Base-by-base conservation (phyloP, 257 asterid species). In the Plantago major region DNA sequence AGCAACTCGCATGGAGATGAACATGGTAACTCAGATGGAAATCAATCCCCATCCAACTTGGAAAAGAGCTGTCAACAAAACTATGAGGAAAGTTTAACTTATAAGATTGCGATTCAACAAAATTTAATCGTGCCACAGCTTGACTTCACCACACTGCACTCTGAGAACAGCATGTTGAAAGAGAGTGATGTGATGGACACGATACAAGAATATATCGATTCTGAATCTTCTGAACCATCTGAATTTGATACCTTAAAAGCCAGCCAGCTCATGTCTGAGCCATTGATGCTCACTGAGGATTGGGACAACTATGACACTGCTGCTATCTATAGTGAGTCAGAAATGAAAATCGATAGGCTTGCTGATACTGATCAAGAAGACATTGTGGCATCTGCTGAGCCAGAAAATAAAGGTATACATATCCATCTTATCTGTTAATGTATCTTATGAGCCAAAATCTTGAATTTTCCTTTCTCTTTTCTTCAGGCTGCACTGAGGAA, bases 101-200 rank as follows among this genome's bases (percentile, higher is more conserved):
- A 58, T 50, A 11, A 46, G 58, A 55, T 30, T 38, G 37, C 3
- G 37, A 30, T 30, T 43, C 73, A 70, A 8, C 61, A 55, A 55
- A 50, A 44, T 40, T 54, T 64, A 30, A 5, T 57, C 49, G 37
- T 65, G 63, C 47, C 65, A 3, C 76, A 71, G 51, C 63, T 55
- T 70, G 50, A 56, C 51, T 48, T 58, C 37, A 52, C 9, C 9
- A 18, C 15, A n/a, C 8, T n/a, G 15, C 14, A 16, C 46, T 17
- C 58, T 15, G 30, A 19, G 7, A 57, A 65, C 19, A 73, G 72
- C 46, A 15, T 52, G 11, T 58, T 75, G 16, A 72, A 76, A 60
- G 87, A 79, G 66, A 68, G 75, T 63, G 82, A 79, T 48, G 84
- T 82, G 60, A 73, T 57, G 45, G 82, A 62, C 47, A 64, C 83